Evolutionary conservation across 352 stramenopile genomes (phyloP).

Genomic region (Phytophthora agathidicida): DNA sequence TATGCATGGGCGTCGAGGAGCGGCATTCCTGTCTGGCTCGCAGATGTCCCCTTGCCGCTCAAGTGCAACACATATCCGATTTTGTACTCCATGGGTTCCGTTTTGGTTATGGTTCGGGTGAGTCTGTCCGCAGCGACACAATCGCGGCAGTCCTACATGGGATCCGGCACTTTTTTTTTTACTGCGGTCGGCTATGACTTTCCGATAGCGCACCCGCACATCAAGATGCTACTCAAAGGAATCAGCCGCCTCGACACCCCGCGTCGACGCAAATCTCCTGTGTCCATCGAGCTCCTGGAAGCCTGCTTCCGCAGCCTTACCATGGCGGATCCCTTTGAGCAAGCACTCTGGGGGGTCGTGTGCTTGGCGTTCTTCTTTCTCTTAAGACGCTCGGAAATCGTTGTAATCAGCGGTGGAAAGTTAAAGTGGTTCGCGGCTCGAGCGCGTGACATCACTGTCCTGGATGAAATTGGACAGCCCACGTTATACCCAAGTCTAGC

Average conservation of each 20-base stretch:
- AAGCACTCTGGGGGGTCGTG: slow-evolving; percentile 15
- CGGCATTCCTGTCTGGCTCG: background rate
- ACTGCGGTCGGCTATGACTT: background rate
- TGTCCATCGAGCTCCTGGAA: slow-evolving; percentile 1
- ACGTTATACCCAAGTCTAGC: too few species aligned
- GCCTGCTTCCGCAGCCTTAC: background rate
- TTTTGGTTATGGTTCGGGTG: background rate
- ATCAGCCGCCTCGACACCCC: slow-evolving; percentile 7
- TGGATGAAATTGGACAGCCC: background rate
- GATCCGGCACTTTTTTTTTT: slow-evolving; percentile 14
- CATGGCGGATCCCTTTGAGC: background rate
- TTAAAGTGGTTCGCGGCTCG: slow-evolving; percentile 26
- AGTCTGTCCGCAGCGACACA: background rate
- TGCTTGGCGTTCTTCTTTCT: slow-evolving; percentile 23
- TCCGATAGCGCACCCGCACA: slow-evolving; percentile 1
- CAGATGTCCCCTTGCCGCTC: background rate
- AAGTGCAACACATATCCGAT: slow-evolving; percentile 9
- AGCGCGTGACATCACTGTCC: slow-evolving; percentile 4
- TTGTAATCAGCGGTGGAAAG: background rate
- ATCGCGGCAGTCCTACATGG: background rate
- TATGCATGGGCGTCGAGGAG: background rate
- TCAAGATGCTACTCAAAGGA: slow-evolving; percentile 12
- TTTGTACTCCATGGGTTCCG: slow-evolving; percentile 5
- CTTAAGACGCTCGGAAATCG: slow-evolving; percentile 8
- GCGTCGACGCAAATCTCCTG: background rate